These are phyloP conservation scores for Xylaria sp. DNA, from an alignment of 2,329 filamentous ascomycete species.

Conservation along the genomic window DNA sequence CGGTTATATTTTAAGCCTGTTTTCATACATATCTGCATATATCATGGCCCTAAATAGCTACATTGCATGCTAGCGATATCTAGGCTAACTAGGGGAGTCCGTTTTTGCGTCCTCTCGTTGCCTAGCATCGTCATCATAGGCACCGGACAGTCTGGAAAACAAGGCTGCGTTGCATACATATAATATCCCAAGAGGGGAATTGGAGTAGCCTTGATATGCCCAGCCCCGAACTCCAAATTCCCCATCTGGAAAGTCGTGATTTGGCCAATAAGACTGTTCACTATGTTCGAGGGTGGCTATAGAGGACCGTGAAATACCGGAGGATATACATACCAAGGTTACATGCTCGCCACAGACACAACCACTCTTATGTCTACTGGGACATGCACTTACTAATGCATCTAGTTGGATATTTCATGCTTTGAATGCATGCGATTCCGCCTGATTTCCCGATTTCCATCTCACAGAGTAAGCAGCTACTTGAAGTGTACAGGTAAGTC, in stretches of 20 bases:
- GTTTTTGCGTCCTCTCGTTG: background rate
- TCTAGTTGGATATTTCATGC: background rate
- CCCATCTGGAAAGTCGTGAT: background rate
- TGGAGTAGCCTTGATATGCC: background rate
- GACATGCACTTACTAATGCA: background rate
- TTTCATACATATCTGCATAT: background rate
- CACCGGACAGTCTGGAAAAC: background rate
- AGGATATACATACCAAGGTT: no score
- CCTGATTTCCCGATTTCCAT: background rate
- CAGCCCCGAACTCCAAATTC: slow-evolving; percentile 2
- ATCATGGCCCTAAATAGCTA: background rate
- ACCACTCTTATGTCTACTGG: background rate
- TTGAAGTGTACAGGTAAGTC: background rate
- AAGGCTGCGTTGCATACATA: background rate
- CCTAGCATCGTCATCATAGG: background rate
- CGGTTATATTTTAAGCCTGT: slow-evolving; percentile 19
- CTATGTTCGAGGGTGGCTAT: background rate
- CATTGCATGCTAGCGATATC: background rate
- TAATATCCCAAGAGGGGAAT: background rate
- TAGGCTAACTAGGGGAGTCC: background rate
- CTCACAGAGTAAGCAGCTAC: background rate
- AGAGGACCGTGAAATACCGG: background rate
- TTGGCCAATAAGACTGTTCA: background rate
- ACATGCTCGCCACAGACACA: background rate
- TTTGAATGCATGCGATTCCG: background rate